Evolutionary conservation across 2,329 filamentous ascomycete species (phyloP).

Genomic region (Gaeumannomyces tritici): DNA sequence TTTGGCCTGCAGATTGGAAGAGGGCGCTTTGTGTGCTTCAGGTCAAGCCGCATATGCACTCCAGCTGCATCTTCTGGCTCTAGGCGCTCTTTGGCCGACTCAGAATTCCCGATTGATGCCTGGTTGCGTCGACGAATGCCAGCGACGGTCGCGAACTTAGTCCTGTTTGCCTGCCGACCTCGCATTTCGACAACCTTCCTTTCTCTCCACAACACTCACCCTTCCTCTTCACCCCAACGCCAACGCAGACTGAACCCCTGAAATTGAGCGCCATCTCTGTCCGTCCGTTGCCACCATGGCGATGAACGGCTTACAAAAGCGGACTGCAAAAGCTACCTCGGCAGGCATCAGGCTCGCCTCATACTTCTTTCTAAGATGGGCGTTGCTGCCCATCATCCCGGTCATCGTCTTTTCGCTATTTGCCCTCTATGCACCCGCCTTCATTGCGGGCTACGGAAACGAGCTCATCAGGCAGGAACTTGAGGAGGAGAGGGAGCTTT

Average conservation of each 20-base stretch:
- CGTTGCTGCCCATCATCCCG: constrained; percentile 20
- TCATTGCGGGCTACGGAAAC: constrained; percentile 47
- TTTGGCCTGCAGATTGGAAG: background rate
- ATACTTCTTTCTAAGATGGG: constrained; percentile 55
- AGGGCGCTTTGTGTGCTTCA: background rate
- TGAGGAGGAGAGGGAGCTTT: constrained; percentile 44
- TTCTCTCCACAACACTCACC: background rate
- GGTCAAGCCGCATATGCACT: background rate
- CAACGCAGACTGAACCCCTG: background rate
- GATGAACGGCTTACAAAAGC: constrained; percentile 20
- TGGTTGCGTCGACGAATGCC: background rate
- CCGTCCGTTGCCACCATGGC: constrained; percentile 15
- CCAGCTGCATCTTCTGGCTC: no score
- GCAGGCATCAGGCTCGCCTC: constrained; percentile 36
- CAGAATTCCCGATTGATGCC: background rate
- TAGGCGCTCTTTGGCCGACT: background rate
- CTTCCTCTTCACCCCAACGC: background rate
- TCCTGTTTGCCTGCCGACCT: background rate
- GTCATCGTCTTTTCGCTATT: constrained; percentile 48
- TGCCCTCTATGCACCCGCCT: constrained; percentile 56
- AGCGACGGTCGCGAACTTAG: background rate
- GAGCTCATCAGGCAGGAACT: constrained; percentile 49
- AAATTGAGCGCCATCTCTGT: background rate
- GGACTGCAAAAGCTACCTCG: constrained; percentile 32
- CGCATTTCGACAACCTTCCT: background rate